Evolutionary conservation across 805 yeast species (phyloP).

Genomic region (Kregervanrija pseudodelftensis): DNA sequence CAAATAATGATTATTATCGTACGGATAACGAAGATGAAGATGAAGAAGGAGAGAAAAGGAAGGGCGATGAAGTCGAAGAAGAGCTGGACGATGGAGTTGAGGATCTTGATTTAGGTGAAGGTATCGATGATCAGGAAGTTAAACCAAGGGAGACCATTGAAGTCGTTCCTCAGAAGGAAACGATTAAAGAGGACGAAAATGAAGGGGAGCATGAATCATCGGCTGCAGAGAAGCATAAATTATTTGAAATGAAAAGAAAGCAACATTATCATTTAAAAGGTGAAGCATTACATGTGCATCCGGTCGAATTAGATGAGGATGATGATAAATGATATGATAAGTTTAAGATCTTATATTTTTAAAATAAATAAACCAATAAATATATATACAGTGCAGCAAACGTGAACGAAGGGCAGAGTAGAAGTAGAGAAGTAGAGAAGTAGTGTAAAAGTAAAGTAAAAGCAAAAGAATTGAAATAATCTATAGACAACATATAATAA

Average conservation of each 20-base stretch:
- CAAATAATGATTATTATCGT: slow-evolving; percentile 70
- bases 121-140: slow-evolving; percentile 17
- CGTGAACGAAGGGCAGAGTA: too few relatives aligned
- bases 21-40: slow-evolving; percentile 58
- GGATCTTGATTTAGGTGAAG: slow-evolving; percentile 28
- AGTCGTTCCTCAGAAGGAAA: slow-evolving; percentile 7
- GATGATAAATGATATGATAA: slow-evolving; percentile 3
- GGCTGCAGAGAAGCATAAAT: slow-evolving; percentile 55
- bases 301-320: slow-evolving; percentile 27
- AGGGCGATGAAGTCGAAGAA: slow-evolving; percentile 12
- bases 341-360: too few relatives aligned
- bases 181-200: slow-evolving; percentile 5
- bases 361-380: too few relatives aligned
- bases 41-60: slow-evolving; percentile 39
- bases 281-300: slow-evolving; percentile 35
- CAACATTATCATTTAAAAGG: slow-evolving; percentile 65
- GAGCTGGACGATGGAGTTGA: slow-evolving; percentile 25
- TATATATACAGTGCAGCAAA: too few relatives aligned
- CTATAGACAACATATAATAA: too few relatives aligned
- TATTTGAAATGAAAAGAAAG: slow-evolving; percentile 74
- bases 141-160: slow-evolving; percentile 13
- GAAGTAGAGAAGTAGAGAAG: too few relatives aligned
- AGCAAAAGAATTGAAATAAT: too few relatives aligned
- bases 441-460: too few relatives aligned
- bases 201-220: slow-evolving; percentile 26